Conservation (phyloP, 2,329 filamentous ascomycete species). For the Chaetomiaceae sp. region DNA sequence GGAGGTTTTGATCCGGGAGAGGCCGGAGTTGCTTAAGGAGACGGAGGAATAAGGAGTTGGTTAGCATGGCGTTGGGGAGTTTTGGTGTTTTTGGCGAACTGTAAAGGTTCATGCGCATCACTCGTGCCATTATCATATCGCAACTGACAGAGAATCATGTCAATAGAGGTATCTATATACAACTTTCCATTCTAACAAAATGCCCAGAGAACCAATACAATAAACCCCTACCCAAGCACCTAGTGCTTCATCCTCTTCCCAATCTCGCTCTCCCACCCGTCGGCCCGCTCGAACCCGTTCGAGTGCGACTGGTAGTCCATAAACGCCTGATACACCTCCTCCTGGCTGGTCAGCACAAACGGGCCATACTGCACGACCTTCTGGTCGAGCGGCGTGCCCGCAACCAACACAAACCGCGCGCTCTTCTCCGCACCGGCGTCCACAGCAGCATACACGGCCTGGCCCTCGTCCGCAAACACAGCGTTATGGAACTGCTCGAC, state of each 20-base stretch:
- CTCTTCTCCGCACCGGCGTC: conserved; percentile 56
- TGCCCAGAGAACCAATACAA: neutral
- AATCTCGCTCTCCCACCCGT: conserved; percentile 81
- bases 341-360: conserved; percentile 70
- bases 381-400: conserved; percentile 75
- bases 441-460: conserved; percentile 68
- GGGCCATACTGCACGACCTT: conserved; percentile 79
- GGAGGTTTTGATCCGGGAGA: conserved; percentile 14
- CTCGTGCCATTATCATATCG: too few species aligned
- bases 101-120: too few species aligned
- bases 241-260: conserved; percentile 63
- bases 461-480: conserved; percentile 76
- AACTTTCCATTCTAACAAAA: too few species aligned
- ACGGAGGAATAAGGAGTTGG: neutral
- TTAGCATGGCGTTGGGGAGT: neutral
- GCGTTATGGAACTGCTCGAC: conserved; percentile 79
- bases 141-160: too few species aligned
- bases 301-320: conserved; percentile 66
- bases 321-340: conserved; percentile 72
- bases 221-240: neutral
- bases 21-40: conserved; percentile 13
- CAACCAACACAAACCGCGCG: conserved; percentile 63
- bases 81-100: too few species aligned
- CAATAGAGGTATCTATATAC: too few species aligned
- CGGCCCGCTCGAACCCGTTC: conserved; percentile 77